Conservation (phyloP, 306 rosid species). For the Cercis canadensis region DNA sequence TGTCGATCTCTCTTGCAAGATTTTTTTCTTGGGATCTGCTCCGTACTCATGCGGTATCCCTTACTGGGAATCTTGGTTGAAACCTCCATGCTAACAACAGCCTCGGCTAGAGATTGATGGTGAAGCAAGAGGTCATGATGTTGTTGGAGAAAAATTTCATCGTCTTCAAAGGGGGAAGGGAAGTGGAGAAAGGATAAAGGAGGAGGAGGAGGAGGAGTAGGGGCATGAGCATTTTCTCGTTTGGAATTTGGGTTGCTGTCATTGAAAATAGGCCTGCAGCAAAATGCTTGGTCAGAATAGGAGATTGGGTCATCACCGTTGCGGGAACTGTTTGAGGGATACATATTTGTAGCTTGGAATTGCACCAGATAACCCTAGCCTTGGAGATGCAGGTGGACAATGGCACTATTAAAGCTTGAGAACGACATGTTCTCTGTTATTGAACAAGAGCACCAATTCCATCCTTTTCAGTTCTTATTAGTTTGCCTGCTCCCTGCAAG, state of each 20-base stretch:
- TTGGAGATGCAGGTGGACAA: conserved; percentile 22
- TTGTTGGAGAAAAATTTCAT: conserved; percentile 42
- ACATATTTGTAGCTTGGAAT: conserved; percentile 47
- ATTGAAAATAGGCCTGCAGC: conserved; percentile 42
- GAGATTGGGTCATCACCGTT: conserved; percentile 51
- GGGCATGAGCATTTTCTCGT: conserved; percentile 30
- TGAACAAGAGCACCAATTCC: conserved; percentile 28
- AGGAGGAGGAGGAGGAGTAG: conserved; percentile 26
- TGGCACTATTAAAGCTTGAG: conserved; percentile 42
- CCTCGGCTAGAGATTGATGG: conserved; percentile 21
- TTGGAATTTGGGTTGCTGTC: conserved; percentile 49
- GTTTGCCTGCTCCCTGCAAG: conserved; percentile 38
- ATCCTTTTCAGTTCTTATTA: conserved; percentile 47
- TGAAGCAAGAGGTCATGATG: conserved; percentile 40
- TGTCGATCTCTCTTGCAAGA: conserved; percentile 78
- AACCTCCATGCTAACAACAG: conserved; percentile 22
- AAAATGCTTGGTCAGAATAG: conserved; percentile 53
- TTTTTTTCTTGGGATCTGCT: conserved; percentile 55
- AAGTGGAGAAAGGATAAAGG: conserved; percentile 55
- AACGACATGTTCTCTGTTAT: conserved; percentile 36
- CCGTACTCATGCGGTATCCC: neutral
- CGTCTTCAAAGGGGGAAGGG: conserved; percentile 62
- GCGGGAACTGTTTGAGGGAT: conserved; percentile 53
- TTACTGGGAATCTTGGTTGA: conserved; percentile 20
- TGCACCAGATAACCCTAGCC: conserved; percentile 51